A percentile compares a stretch with the other conserved stretches of the same genome.
These are phyloP conservation scores for Henckelia pumila DNA, from an alignment of 257 asterid genomes.

Conservation along the genomic window DNA sequence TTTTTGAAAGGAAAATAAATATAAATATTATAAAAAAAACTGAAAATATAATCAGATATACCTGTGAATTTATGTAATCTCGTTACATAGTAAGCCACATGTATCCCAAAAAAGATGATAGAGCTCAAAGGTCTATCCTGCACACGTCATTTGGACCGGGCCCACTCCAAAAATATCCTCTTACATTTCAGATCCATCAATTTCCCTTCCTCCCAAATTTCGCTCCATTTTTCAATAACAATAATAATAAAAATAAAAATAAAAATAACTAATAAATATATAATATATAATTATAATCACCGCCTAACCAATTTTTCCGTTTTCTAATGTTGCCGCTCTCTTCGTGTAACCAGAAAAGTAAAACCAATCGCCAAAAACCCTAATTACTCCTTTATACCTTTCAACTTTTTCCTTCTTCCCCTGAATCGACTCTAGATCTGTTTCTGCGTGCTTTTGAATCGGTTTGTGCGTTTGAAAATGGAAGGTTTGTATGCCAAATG, in stretches of 20 bases:
- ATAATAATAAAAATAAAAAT: too few species aligned
- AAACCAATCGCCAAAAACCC: conserved; percentile 46
- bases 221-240: too few species aligned
- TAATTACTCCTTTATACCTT: conserved; percentile 22
- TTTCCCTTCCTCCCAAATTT: too few species aligned
- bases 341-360: conserved; percentile 31
- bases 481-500: conserved; percentile 18
- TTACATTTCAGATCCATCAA: too few species aligned
- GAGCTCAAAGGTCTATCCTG: background rate
- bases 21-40: too few species aligned
- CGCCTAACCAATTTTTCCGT: conserved; percentile 64
- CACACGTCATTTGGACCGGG: background rate
- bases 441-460: background rate
- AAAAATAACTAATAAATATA: background rate
- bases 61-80: too few species aligned
- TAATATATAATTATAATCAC: conserved; percentile 26
- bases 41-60: too few species aligned
- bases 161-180: background rate
- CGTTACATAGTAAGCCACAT: background rate
- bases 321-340: conserved; percentile 53
- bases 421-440: conserved; percentile 50
- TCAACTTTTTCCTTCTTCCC: background rate
- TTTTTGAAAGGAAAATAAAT: too few species aligned
- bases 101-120: background rate
- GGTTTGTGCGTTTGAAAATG: conserved; percentile 8